Percentiles rank a stretch among this genome's conserved stretches.
These are phyloP conservation scores for Microbotryum silenes-acaulis DNA, from an alignment of 1,284 basidiomycete genomes.

Conservation along the genomic window DNA sequence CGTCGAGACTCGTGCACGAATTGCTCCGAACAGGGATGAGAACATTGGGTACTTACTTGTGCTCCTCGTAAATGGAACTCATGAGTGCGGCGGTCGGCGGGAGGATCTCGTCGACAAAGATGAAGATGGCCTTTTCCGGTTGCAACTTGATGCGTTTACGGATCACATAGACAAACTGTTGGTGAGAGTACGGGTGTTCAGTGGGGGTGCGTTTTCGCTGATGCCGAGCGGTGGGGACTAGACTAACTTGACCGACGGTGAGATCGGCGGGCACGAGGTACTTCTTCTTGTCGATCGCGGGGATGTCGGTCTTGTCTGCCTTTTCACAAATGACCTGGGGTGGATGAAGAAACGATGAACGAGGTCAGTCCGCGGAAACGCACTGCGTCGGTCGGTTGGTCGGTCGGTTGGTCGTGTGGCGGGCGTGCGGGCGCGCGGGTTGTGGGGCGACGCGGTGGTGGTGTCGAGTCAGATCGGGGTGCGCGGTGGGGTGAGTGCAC, in stretches of 20 bases:
- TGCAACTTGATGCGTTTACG: conserved; percentile 99
- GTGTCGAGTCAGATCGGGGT: background rate
- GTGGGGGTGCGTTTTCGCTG: background rate
- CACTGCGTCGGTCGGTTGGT: background rate
- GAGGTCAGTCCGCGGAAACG: background rate
- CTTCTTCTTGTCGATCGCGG: conserved; percentile 99
- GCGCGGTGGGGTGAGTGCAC: conserved; percentile 39
- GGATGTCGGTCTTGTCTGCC: conserved; percentile 96
- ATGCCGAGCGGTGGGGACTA: background rate
- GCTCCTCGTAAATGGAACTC: conserved; percentile 99
- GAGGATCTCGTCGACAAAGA: conserved; percentile 96
- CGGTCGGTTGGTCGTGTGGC: too few relatives aligned
- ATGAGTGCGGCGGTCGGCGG: conserved; percentile 97
- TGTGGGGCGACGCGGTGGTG: background rate
- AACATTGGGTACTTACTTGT: conserved; percentile 65
- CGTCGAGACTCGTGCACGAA: background rate
- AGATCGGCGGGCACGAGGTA: conserved; percentile 97
- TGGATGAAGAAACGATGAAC: too few relatives aligned
- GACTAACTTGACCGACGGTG: conserved; percentile 54
- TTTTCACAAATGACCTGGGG: conserved; percentile 97
- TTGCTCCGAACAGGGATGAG: background rate
- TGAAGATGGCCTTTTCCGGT: conserved; percentile 99
- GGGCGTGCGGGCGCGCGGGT: background rate
- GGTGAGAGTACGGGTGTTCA: background rate
- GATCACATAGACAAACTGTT: conserved; percentile 99